Conservation (phyloP, 805 yeast genomes). For the Kluyveromyces starmeri region DNA sequence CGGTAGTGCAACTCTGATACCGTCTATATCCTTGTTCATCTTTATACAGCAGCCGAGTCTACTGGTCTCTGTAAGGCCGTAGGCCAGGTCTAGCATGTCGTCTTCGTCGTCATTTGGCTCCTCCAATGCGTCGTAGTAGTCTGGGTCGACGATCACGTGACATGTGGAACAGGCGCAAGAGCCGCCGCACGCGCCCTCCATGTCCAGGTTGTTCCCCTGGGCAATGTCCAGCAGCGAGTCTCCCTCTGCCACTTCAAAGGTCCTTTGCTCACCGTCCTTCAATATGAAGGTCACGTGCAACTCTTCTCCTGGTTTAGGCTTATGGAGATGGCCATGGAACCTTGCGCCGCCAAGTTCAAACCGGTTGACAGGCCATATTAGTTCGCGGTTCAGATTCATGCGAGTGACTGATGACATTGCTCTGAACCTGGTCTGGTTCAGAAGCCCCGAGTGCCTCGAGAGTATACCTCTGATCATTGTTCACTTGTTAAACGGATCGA, state of each 20-base stretch:
- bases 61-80: slow-evolving; percentile 94
- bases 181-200: slow-evolving; percentile 99
- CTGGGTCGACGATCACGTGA: slow-evolving; percentile 94
- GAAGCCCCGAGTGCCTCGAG: not conserved
- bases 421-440: not conserved
- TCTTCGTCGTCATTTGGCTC: slow-evolving; percentile 98
- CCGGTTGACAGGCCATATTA: not conserved
- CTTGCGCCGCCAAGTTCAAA: slow-evolving; percentile 9
- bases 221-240: slow-evolving; percentile 90
- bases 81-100: slow-evolving; percentile 96
- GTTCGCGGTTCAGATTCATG: too few species aligned
- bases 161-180: slow-evolving; percentile 99
- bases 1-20: slow-evolving; percentile 89
- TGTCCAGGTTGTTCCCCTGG: slow-evolving; percentile 84
- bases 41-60: slow-evolving; percentile 90
- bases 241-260: slow-evolving; percentile 84
- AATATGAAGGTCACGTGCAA: slow-evolving; percentile 78
- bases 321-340: slow-evolving; percentile 78
- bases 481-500: too few species aligned
- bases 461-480: slow-evolving; percentile 1
- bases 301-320: slow-evolving; percentile 92
- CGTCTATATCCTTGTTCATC: slow-evolving; percentile 87
- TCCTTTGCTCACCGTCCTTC: slow-evolving; percentile 78
- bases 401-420: not conserved
- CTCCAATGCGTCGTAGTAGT: slow-evolving; percentile 78